These are phyloP conservation scores for Mercurialis annua DNA, from an alignment of 345 rosid genomes.

Conservation along the genomic window DNA sequence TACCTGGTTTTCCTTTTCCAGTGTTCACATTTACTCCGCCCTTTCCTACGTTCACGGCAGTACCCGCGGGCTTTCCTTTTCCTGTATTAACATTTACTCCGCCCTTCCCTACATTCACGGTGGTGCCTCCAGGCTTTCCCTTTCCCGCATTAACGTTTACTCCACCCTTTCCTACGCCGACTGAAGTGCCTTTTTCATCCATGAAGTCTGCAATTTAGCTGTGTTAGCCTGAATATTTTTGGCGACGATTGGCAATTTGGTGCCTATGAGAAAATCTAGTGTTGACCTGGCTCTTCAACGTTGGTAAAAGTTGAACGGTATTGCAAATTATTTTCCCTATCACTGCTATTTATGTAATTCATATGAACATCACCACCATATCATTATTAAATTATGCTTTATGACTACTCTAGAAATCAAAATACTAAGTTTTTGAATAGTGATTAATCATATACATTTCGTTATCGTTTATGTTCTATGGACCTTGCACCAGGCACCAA, in stretches of 20 bases:
- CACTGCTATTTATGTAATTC: not conserved
- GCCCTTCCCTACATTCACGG: conserved; percentile 25
- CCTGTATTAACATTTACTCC: conserved; percentile 23
- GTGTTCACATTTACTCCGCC: conserved; percentile 62
- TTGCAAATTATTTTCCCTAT: not conserved
- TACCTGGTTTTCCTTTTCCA: conserved; percentile 50
- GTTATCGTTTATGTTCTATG: not conserved
- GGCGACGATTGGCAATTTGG: not conserved
- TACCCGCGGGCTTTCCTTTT: conserved; percentile 21
- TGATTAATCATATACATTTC: too few relatives aligned
- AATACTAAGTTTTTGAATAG: not conserved
- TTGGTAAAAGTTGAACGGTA: not conserved
- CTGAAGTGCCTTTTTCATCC: conserved; percentile 53
- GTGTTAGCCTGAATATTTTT: not conserved
- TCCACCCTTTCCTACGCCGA: conserved; percentile 17
- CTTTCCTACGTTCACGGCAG: conserved; percentile 22
- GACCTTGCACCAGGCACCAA: not conserved
- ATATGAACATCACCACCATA: not conserved
- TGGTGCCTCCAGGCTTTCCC: not conserved
- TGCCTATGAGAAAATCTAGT: not conserved
- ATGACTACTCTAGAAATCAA: not conserved
- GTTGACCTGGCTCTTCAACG: not conserved
- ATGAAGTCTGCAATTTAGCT: conserved; percentile 37
- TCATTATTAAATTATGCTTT: not conserved
- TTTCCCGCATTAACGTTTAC: not conserved